Percentiles rank a stretch among this genome's conserved stretches.
These are phyloP conservation scores for Agaricus subrufescens DNA, from an alignment of 768 basidiomycete species.

Conservation along the genomic window DNA sequence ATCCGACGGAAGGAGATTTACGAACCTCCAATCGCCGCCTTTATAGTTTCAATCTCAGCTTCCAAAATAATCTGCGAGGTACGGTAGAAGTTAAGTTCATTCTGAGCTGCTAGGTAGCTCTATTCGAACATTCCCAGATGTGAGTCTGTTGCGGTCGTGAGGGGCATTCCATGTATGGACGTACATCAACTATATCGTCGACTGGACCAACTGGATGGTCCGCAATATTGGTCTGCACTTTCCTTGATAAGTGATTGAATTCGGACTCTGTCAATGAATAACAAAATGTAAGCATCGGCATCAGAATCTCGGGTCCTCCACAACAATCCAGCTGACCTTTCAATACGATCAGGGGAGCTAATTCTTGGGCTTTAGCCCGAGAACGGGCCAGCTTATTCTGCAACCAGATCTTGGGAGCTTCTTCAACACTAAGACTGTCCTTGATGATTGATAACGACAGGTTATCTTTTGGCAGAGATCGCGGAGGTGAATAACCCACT, in stretches of 20 bases:
- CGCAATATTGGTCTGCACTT: constrained; percentile 42
- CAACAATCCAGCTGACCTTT: constrained; percentile 46
- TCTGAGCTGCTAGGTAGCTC: constrained; percentile 60
- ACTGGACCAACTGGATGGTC: constrained; percentile 50
- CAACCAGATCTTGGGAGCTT: constrained; percentile 69
- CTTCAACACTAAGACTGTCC: constrained; percentile 61
- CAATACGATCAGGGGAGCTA: constrained; percentile 48
- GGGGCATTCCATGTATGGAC: constrained; percentile 14
- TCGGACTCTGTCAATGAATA: constrained; percentile 29
- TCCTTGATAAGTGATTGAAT: constrained; percentile 40
- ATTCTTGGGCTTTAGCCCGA: constrained; percentile 58
- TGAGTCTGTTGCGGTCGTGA: neutral
- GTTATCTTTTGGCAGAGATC: neutral
- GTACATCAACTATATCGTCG: constrained; percentile 56
- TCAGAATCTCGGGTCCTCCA: neutral
- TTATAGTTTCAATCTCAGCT: constrained; percentile 62
- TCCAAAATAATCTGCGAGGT: constrained; percentile 54
- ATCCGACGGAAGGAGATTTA: constrained; percentile 3
- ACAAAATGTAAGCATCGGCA: neutral
- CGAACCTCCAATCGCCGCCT: constrained; percentile 60
- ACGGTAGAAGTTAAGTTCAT: constrained; percentile 50
- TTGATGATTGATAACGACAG: constrained; percentile 20
- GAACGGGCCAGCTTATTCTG: constrained; percentile 72
- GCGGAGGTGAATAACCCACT: constrained; percentile 29
- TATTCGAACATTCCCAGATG: constrained; percentile 20